Conservation (phyloP, 108 stramenopile genomes). For the Pseudonitzschia delicatissima region DNA sequence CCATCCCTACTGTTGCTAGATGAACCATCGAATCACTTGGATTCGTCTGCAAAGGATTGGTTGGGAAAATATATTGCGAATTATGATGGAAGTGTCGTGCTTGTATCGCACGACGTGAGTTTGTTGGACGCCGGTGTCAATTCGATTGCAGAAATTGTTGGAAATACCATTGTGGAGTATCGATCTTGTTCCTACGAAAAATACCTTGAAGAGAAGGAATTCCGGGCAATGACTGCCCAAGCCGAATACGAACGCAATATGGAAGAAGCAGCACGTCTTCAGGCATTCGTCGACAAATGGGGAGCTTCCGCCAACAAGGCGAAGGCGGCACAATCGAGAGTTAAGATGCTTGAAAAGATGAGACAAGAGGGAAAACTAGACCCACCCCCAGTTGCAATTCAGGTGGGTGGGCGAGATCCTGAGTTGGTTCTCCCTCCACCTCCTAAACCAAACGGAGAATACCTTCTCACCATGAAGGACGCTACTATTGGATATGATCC, state of each 20-base stretch:
- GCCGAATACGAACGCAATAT: slow-evolving; percentile 82
- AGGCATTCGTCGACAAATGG: slow-evolving; percentile 85
- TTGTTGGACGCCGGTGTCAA: slow-evolving; percentile 71
- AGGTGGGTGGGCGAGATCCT: slow-evolving; percentile 25
- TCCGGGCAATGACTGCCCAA: slow-evolving; percentile 67
- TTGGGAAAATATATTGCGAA: slow-evolving; percentile 75
- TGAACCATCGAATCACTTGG: slow-evolving; percentile 88
- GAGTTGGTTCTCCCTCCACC: slow-evolving; percentile 53
- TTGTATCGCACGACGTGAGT: slow-evolving; percentile 86
- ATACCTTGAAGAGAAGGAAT: slow-evolving; percentile 74
- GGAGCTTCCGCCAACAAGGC: slow-evolving; percentile 91
- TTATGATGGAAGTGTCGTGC: slow-evolving; percentile 80
- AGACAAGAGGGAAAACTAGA: slow-evolving; percentile 61
- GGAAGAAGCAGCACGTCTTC: slow-evolving; percentile 82
- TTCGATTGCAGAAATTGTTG: slow-evolving; percentile 82
- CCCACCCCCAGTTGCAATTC: slow-evolving; percentile 54
- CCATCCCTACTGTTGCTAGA: slow-evolving; percentile 83
- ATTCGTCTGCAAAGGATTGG: slow-evolving; percentile 71
- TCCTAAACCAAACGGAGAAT: slow-evolving; percentile 66
- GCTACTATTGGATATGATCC: slow-evolving; percentile 70
- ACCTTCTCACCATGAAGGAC: slow-evolving; percentile 49
- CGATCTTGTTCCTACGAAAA: slow-evolving; percentile 68
- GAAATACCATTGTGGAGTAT: slow-evolving; percentile 47
- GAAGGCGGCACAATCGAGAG: slow-evolving; percentile 79
- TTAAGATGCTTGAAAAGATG: slow-evolving; percentile 89